Conservation (phyloP, 139 green algal genomes). For the Tetratostichococcus sp. region DNA sequence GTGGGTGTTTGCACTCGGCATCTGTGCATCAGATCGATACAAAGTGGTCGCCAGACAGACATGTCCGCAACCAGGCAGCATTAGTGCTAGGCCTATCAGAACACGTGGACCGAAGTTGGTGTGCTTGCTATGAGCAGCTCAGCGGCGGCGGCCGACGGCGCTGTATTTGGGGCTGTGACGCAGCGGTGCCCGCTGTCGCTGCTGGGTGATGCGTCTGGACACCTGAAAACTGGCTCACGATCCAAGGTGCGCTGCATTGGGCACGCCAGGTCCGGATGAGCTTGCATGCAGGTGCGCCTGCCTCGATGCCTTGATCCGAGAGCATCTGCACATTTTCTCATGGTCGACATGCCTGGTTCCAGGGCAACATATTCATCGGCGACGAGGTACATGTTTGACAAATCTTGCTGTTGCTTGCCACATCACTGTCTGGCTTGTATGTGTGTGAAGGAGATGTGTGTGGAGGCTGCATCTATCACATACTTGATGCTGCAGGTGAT, state of each 20-base stretch:
- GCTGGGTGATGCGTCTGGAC: background rate
- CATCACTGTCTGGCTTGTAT: background rate
- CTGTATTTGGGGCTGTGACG: background rate
- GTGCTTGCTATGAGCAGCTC: background rate
- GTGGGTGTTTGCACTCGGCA: no score
- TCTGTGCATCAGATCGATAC: no score
- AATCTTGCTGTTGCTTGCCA: background rate
- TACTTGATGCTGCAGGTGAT: background rate
- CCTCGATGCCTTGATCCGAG: no score
- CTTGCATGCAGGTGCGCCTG: no score
- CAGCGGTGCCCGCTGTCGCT: background rate
- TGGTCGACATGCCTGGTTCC: no score
- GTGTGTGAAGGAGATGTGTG: background rate
- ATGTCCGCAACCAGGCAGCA: no score
- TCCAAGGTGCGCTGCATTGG: background rate
- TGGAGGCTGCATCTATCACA: background rate
- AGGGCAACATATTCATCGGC: slow-evolving; percentile 25
- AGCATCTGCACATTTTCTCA: no score
- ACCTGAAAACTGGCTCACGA: background rate
- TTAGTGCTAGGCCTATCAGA: no score
- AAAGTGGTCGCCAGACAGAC: no score
- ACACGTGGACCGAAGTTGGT: no score
- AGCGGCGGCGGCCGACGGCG: background rate
- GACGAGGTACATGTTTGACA: slow-evolving; percentile 7
- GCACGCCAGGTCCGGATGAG: no score